Base-by-base conservation (phyloP, 768 basidiomycete species). In the Daedaleopsis nitida region DNA sequence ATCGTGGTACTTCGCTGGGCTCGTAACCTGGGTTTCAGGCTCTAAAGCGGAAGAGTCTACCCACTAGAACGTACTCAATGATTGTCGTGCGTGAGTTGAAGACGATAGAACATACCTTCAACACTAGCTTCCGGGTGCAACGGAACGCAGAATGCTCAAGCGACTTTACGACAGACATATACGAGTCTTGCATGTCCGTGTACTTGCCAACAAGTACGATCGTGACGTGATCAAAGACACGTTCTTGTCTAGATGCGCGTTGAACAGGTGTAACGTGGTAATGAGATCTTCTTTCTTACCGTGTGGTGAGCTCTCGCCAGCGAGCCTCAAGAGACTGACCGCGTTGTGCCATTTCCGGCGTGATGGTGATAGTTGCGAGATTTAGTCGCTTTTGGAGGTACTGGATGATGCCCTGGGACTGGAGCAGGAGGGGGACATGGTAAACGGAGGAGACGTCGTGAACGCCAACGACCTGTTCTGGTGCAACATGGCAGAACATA, bases 191-290 rank as follows among this genome's bases (percentile, higher is more conserved):
- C 50, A 98, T 80, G 65, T 94, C 88, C 13, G 95, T 98, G 79
- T 99, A 99, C 77, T 99, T 99, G 48, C 96, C 96, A 16, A 99
- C 96, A 54, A 99, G 81, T 21, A 89, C 94, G 63, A 99, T 91
- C 48, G 84, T 85, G 48, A 97, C 94, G 10, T 84, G 83, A 68
- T 98, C 96, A 72, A 89, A 96, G 6, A 94, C 80, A 43, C 95
- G 86, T 72, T 98, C 96, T 75, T 96, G 93, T n/a, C 96, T 98
- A 65, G 35, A 42, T 60, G 21, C 10, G 59, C 13, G 13, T 53
- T 59, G 45, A 65, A 62, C 24, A 37, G 52, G 21, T 47, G 7
- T 5, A n/a, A 16, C 1, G 10, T 1, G 17, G 13, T 5, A 13
- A 47, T 17, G 13, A 21, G 21, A 10, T 5, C 4, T 21, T 42